phyloP scores from a whole-genome alignment of 2,329 filamentous ascomycete genomes.

The Fusarium azukiicola region DNA sequence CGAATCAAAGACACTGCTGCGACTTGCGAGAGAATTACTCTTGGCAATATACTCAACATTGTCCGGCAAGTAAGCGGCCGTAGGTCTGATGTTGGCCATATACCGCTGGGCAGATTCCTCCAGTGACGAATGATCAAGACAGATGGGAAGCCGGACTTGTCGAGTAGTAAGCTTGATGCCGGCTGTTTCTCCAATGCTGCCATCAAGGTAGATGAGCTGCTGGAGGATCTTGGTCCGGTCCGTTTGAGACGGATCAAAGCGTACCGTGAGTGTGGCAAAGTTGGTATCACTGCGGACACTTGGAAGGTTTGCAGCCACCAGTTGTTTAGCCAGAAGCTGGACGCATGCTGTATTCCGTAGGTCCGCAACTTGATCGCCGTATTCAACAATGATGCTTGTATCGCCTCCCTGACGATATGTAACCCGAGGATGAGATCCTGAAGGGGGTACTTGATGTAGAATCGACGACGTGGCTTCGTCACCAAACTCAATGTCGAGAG shows the following conservation, averaged over 20 bases:
- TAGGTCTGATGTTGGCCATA: slow-evolving; percentile 13
- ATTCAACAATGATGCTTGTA: slow-evolving; percentile 10
- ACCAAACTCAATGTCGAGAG: background rate
- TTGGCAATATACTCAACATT: slow-evolving; percentile 8
- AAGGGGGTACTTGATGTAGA: background rate
- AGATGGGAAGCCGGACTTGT: slow-evolving; percentile 55
- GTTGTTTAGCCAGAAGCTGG: background rate
- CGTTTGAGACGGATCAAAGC: slow-evolving; percentile 39
- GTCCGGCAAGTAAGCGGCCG: slow-evolving; percentile 2
- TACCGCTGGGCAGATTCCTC: slow-evolving; percentile 56
- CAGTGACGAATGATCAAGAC: slow-evolving; percentile 56
- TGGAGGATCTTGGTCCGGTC: slow-evolving; percentile 14
- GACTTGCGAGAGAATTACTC: slow-evolving; percentile 32
- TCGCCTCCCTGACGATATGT: slow-evolving; percentile 9
- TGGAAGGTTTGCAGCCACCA: slow-evolving; percentile 6
- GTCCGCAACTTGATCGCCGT: slow-evolving; percentile 4
- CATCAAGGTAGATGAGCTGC: slow-evolving; percentile 5
- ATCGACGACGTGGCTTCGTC: background rate
- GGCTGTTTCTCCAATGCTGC: slow-evolving; percentile 29
- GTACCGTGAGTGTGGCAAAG: slow-evolving; percentile 46
- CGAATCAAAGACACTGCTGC: slow-evolving; percentile 57
- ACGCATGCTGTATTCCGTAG: slow-evolving; percentile 1
- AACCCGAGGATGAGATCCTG: background rate
- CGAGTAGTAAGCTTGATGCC: slow-evolving; percentile 48
- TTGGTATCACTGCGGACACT: slow-evolving; percentile 42